Evolutionary conservation across 805 yeast species (phyloP).

Genomic region (Kazachstania bromeliacearum): DNA sequence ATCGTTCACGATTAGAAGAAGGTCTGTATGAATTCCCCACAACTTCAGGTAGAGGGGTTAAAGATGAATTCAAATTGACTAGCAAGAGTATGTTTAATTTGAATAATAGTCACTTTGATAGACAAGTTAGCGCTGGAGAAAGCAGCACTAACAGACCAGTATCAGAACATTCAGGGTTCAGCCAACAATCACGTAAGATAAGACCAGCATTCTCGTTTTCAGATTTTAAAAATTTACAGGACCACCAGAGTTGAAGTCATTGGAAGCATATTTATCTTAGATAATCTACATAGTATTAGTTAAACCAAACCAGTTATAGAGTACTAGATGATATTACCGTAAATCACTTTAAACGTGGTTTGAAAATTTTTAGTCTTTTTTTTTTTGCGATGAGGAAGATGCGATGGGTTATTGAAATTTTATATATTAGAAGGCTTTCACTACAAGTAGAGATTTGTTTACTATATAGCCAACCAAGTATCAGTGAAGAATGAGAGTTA

Average conservation of each 20-base stretch:
- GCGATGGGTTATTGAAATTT: too few relatives aligned
- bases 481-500: constrained; percentile 34
- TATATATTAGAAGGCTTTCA: not conserved
- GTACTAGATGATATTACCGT: too few relatives aligned
- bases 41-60: not conserved
- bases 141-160: constrained; percentile 3
- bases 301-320: too few relatives aligned
- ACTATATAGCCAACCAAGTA: too few relatives aligned
- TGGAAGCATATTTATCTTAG: too few relatives aligned
- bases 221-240: not conserved
- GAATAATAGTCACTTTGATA: not conserved
- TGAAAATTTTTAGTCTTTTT: too few relatives aligned
- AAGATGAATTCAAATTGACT: constrained; percentile 10
- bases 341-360: too few relatives aligned
- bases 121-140: not conserved
- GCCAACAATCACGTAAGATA: constrained; percentile 6
- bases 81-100: constrained; percentile 27
- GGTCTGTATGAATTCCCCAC: constrained; percentile 2
- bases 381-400: too few relatives aligned
- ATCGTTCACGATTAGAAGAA: constrained; percentile 2
- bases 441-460: not conserved
- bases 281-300: too few relatives aligned
- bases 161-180: constrained; percentile 2
- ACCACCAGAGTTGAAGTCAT: too few relatives aligned
- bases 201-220: constrained; percentile 6